Evolutionary conservation across 2,329 filamentous ascomycete genomes (phyloP).

Genomic region (Helotiales sp.): DNA sequence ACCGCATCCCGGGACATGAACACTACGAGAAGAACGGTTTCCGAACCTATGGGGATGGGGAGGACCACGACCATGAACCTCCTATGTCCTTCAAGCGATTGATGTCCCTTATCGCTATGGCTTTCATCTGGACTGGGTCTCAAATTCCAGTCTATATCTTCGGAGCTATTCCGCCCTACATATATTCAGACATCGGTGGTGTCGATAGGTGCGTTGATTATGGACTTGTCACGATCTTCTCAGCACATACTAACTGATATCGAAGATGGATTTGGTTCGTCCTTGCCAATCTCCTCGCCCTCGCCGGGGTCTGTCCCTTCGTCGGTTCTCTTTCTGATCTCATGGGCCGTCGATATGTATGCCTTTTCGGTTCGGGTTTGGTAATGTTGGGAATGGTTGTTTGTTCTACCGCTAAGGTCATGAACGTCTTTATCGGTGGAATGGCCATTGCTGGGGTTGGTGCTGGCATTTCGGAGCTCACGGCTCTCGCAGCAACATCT

Average conservation of each 20-base stretch:
- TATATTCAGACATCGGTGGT: slow-evolving; percentile 59
- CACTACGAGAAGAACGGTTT: slow-evolving; percentile 36
- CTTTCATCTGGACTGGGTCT: slow-evolving; percentile 59
- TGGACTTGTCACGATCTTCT: neutral
- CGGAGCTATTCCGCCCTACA: slow-evolving; percentile 48
- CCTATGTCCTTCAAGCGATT: slow-evolving; percentile 49
- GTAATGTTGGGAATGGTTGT: slow-evolving; percentile 61
- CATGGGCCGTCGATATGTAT: slow-evolving; percentile 61
- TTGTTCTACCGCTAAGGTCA: slow-evolving; percentile 54
- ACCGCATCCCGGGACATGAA: slow-evolving; percentile 16
- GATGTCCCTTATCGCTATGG: slow-evolving; percentile 58
- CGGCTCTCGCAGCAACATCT: slow-evolving; percentile 65
- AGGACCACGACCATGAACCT: slow-evolving; percentile 46
- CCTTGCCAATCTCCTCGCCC: slow-evolving; percentile 53
- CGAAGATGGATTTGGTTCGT: slow-evolving; percentile 37
- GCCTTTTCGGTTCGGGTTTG: slow-evolving; percentile 50
- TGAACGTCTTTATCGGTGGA: slow-evolving; percentile 62
- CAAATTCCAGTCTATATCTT: slow-evolving; percentile 58
- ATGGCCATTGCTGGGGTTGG: slow-evolving; percentile 60
- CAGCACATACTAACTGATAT: slow-evolving; percentile 2
- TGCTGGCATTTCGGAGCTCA: slow-evolving; percentile 68
- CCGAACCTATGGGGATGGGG: slow-evolving; percentile 46
- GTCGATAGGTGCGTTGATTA: slow-evolving; percentile 34
- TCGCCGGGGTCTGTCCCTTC: slow-evolving; percentile 59
- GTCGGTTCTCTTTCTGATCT: slow-evolving; percentile 67